Percentiles rank a stretch among this genome's conserved stretches.
Evolutionary conservation across 1,139 yeast genomes (phyloP).

Genomic region (Geotrichum armillariae): DNA sequence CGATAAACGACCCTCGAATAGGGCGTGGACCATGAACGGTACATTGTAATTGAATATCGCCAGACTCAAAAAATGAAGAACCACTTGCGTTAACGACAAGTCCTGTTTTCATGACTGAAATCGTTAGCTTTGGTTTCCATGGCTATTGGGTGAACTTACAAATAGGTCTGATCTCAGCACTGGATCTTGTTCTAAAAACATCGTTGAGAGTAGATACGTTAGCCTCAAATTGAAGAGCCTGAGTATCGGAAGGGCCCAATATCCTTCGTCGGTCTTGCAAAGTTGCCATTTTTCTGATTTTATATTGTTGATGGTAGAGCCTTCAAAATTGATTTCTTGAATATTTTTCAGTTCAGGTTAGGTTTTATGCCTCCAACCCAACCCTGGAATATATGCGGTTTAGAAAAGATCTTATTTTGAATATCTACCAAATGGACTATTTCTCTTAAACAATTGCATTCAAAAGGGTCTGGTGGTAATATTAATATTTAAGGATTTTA

Average conservation of each 20-base stretch:
- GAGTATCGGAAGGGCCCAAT: conserved; percentile 41
- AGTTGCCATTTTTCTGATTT: conserved; percentile 13
- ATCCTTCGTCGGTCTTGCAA: conserved; percentile 39
- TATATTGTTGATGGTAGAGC: neutral
- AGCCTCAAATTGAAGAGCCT: conserved; percentile 26
- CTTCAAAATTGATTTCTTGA: too few species aligned
- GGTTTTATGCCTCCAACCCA: too few species aligned
- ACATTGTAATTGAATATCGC: conserved; percentile 60
- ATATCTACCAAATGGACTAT: too few species aligned
- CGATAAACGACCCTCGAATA: conserved; percentile 70
- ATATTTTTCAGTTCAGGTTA: conserved; percentile 2
- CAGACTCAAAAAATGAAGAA: conserved; percentile 74
- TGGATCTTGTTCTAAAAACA: conserved; percentile 2
- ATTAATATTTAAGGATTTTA: too few species aligned
- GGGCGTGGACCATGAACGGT: conserved; percentile 91
- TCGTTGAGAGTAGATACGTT: conserved; percentile 7
- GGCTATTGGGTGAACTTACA: conserved; percentile 17
- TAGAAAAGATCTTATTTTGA: too few species aligned
- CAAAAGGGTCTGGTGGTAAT: too few species aligned
- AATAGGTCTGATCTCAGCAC: conserved; percentile 26
- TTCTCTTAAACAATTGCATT: too few species aligned
- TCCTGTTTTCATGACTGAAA: conserved; percentile 53
- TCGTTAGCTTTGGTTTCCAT: neutral
- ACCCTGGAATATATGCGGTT: too few species aligned
- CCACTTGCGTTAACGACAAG: conserved; percentile 76